A percentile compares a stretch with the other conserved stretches of the same genome.
phyloP scores from a whole-genome alignment of 2,329 filamentous ascomycete genomes.

The Ceratocystis eucalypticola region DNA sequence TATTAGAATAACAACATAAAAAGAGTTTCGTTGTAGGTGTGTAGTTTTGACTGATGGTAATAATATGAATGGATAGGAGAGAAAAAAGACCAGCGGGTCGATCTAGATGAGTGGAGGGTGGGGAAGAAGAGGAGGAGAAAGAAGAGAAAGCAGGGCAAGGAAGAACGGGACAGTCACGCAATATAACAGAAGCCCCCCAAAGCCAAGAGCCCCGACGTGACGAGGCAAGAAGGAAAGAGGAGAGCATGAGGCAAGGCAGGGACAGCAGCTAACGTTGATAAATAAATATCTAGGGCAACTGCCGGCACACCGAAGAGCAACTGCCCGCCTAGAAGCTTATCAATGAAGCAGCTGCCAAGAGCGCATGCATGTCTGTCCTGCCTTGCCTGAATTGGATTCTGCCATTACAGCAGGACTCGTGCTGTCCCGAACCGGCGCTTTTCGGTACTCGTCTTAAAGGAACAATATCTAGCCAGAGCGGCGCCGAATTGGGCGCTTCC shows the following conservation, averaged over 20 bases:
- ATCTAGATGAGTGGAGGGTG: neutral
- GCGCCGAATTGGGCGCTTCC: neutral
- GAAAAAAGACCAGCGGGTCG: neutral
- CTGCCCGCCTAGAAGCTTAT: neutral
- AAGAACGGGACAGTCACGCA: neutral
- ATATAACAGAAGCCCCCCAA: neutral
- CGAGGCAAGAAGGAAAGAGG: neutral
- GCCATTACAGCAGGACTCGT: neutral
- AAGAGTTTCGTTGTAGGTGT: conserved; percentile 5
- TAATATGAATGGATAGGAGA: neutral
- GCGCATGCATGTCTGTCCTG: neutral
- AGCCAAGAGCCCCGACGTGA: neutral
- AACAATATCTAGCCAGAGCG: neutral
- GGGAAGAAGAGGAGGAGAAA: neutral
- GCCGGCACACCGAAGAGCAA: neutral
- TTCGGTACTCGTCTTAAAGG: neutral
- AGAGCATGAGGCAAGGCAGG: neutral
- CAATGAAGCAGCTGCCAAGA: neutral
- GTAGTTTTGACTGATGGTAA: neutral
- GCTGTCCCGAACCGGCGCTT: neutral
- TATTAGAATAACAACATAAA: neutral
- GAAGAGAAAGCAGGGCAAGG: neutral
- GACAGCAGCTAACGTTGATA: neutral
- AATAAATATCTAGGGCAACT: neutral
- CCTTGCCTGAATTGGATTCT: neutral